Conservation (phyloP, 768 basidiomycete genomes). For the Hygrophoropsis aurantiaca region DNA sequence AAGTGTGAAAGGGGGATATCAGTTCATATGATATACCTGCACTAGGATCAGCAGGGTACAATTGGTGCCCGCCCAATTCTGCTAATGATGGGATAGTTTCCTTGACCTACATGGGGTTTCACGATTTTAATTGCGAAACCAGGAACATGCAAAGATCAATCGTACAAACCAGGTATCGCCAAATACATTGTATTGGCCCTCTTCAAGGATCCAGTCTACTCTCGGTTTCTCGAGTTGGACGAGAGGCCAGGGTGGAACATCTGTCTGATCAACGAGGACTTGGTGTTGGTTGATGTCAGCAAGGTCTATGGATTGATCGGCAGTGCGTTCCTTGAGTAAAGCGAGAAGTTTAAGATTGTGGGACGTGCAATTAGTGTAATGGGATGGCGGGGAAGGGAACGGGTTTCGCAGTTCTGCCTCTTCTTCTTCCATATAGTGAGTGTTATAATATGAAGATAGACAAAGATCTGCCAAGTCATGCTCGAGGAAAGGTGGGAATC, state of each 20-base stretch:
- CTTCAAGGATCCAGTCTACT: slow-evolving; percentile 88
- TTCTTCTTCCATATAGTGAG: slow-evolving; percentile 48
- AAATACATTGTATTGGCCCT: slow-evolving; percentile 78
- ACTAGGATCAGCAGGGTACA: slow-evolving; percentile 74
- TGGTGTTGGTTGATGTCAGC: slow-evolving; percentile 55
- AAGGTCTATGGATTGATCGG: slow-evolving; percentile 35
- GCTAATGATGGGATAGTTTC: slow-evolving; percentile 81
- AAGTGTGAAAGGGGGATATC: slow-evolving; percentile 3
- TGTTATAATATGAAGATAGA: no score
- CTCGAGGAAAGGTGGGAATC: no score
- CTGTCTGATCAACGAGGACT: slow-evolving; percentile 64
- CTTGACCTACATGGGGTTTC: slow-evolving; percentile 56
- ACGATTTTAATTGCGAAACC: slow-evolving; percentile 12
- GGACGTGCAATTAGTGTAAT: slow-evolving; percentile 74
- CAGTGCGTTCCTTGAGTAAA: slow-evolving; percentile 55
- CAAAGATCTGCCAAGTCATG: no score
- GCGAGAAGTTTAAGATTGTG: slow-evolving; percentile 71
- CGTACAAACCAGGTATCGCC: slow-evolving; percentile 91
- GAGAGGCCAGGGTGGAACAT: slow-evolving; percentile 79
- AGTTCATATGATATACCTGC: slow-evolving; percentile 47
- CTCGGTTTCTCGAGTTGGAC: slow-evolving; percentile 80
- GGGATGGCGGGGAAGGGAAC: slow-evolving; percentile 87
- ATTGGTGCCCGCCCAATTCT: slow-evolving; percentile 76
- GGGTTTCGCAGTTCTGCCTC: slow-evolving; percentile 80
- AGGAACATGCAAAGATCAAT: slow-evolving; percentile 11